Evolutionary conservation across 2,329 filamentous ascomycete species (phyloP).

Genomic region (Aschersonia sp.): DNA sequence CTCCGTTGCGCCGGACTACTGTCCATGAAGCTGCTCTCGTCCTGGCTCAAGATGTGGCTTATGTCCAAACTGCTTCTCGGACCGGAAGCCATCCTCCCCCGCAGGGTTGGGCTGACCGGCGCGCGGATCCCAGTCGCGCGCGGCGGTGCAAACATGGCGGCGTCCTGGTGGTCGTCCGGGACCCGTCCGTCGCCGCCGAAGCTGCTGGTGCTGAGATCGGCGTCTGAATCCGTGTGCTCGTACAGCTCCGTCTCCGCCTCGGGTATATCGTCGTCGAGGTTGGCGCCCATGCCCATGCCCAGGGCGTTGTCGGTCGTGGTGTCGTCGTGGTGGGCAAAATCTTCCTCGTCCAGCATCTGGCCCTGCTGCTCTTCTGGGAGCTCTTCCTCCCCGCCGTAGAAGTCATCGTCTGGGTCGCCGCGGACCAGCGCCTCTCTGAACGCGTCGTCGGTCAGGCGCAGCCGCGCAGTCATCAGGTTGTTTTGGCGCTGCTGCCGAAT

Average conservation of each 20-base stretch:
- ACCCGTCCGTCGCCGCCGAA: slow-evolving; percentile 7
- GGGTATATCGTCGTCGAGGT: slow-evolving; percentile 58
- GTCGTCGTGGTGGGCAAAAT: slow-evolving; percentile 26
- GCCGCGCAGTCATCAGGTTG: slow-evolving; percentile 32
- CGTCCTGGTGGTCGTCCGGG: slow-evolving; percentile 8
- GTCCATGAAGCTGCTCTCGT: slow-evolving; percentile 41
- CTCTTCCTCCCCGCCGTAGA: slow-evolving; percentile 39
- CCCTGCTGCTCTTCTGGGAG: slow-evolving; percentile 39
- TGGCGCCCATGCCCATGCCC: slow-evolving; percentile 47
- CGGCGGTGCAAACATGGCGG: slow-evolving; percentile 24
- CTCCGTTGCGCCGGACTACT: slow-evolving; percentile 29
- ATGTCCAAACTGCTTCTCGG: slow-evolving; percentile 38
- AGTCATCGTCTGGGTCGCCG: slow-evolving; percentile 31
- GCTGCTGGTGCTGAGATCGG: slow-evolving; percentile 38
- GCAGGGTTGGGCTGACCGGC: slow-evolving; percentile 23
- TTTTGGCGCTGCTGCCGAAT: slow-evolving; percentile 29
- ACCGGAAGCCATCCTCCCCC: slow-evolving; percentile 10
- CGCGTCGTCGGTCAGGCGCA: slow-evolving; percentile 45
- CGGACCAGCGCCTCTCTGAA: slow-evolving; percentile 43
- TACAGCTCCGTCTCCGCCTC: slow-evolving; percentile 51
- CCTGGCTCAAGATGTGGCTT: slow-evolving; percentile 38
- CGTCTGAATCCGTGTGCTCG: slow-evolving; percentile 67
- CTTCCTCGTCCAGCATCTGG: slow-evolving; percentile 50
- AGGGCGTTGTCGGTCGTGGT: slow-evolving; percentile 9
- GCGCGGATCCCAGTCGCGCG: slow-evolving; percentile 17